phyloP scores from a whole-genome alignment of 2,329 filamentous ascomycete species.

The Hypoxylon sp. region DNA sequence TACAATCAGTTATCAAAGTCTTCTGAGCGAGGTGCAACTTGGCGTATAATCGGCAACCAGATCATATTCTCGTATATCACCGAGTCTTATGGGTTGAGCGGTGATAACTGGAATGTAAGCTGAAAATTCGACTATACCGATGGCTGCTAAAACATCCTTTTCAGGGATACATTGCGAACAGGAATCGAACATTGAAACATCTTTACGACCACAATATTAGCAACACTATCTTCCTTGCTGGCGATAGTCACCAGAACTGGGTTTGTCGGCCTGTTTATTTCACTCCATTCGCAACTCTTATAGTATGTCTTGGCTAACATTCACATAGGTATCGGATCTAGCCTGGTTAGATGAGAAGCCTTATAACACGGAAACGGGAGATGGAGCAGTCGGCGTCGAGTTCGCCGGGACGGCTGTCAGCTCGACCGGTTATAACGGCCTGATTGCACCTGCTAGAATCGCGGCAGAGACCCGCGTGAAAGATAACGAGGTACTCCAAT shows the following conservation, averaged over 20 bases:
- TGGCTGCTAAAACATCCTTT: constrained; percentile 55
- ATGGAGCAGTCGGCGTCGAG: constrained; percentile 72
- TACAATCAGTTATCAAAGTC: constrained; percentile 72
- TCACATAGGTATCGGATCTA: constrained; percentile 63
- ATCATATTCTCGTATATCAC: constrained; percentile 73
- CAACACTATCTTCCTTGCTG: constrained; percentile 81
- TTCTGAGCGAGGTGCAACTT: constrained; percentile 74
- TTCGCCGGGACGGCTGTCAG: constrained; percentile 77
- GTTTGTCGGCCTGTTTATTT: constrained; percentile 53
- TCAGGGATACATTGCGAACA: constrained; percentile 78
- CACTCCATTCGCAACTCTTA: neutral
- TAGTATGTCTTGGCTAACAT: constrained; percentile 4
- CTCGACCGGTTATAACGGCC: constrained; percentile 73
- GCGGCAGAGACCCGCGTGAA: constrained; percentile 60
- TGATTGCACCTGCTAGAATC: constrained; percentile 65
- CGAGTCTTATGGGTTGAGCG: constrained; percentile 53
- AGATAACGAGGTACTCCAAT: constrained; percentile 76
- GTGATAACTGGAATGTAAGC: constrained; percentile 57
- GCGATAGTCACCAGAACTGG: constrained; percentile 79
- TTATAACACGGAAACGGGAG: constrained; percentile 68
- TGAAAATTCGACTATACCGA: constrained; percentile 11
- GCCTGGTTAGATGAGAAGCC: constrained; percentile 68
- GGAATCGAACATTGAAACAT: constrained; percentile 77
- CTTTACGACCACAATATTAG: constrained; percentile 77
- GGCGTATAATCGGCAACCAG: constrained; percentile 80